Percentiles rank a stretch among this genome's conserved stretches.
Evolutionary conservation across 805 yeast genomes (phyloP).

Genomic region (Komagataella ulmi): DNA sequence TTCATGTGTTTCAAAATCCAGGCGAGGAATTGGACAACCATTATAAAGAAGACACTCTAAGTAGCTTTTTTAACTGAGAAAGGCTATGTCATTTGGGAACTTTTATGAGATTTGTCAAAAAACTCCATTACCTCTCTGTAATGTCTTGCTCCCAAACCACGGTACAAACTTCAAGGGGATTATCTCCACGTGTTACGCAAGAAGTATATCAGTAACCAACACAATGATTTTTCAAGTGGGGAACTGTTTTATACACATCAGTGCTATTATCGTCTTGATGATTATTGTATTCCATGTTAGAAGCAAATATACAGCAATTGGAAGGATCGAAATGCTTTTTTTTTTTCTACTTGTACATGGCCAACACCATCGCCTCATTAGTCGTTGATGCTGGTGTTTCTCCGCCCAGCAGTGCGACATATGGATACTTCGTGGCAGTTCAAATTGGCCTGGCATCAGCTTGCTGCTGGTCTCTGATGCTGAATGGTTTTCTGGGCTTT

Average conservation of each 20-base stretch:
- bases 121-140: constrained; percentile 70
- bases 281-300: constrained; percentile 69
- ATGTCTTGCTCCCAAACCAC: constrained; percentile 47
- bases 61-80: background rate
- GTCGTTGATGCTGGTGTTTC: constrained; percentile 88
- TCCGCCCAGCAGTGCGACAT: constrained; percentile 69
- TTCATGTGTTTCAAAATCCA: background rate
- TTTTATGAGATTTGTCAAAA: constrained; percentile 48
- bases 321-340: constrained; percentile 72
- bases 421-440: constrained; percentile 70
- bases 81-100: constrained; percentile 50
- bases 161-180: constrained; percentile 39
- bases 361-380: constrained; percentile 48
- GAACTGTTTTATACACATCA: constrained; percentile 74
- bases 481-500: constrained; percentile 71
- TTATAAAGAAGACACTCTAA: background rate
- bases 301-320: constrained; percentile 88
- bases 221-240: constrained; percentile 86
- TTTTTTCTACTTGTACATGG: constrained; percentile 48
- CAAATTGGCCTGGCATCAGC: constrained; percentile 69
- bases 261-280: constrained; percentile 47
- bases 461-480: constrained; percentile 53
- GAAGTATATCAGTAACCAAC: constrained; percentile 80
- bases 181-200: constrained; percentile 67
- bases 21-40: background rate